A percentile compares a stretch with the other conserved stretches of the same genome.
phyloP scores from a whole-genome alignment of 495 filamentous ascomycete species.

The Neurospora hispaniola region DNA sequence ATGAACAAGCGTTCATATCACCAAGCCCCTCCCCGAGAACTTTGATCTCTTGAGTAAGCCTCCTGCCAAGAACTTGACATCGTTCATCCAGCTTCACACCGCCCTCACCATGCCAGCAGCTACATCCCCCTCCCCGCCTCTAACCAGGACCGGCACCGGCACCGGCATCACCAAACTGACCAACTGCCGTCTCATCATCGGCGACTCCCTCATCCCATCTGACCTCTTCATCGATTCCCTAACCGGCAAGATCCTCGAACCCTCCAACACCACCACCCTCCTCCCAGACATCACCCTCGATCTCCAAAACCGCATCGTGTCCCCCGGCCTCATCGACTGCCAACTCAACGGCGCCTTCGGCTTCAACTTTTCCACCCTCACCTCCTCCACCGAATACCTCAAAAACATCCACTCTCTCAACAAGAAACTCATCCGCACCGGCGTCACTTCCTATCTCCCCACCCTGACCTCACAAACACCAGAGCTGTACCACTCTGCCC shows the following conservation, averaged over 20 bases:
- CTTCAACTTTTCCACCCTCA: slow-evolving; percentile 70
- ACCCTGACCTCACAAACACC: slow-evolving; percentile 58
- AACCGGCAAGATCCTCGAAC: slow-evolving; percentile 65
- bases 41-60: neutral
- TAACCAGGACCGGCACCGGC: neutral
- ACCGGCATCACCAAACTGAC: slow-evolving; percentile 69
- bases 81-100: neutral
- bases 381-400: slow-evolving; percentile 55
- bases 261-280: slow-evolving; percentile 59
- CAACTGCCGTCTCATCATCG: slow-evolving; percentile 63
- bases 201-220: slow-evolving; percentile 50
- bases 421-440: slow-evolving; percentile 55
- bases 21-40: neutral
- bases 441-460: slow-evolving; percentile 76
- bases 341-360: slow-evolving; percentile 81
- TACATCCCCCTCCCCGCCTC: neutral
- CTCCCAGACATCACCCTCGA: slow-evolving; percentile 53
- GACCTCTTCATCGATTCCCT: slow-evolving; percentile 71
- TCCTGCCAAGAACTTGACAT: neutral
- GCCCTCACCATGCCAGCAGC: neutral
- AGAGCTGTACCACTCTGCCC: slow-evolving; percentile 63
- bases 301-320: slow-evolving; percentile 65
- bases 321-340: slow-evolving; percentile 74
- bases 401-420: slow-evolving; percentile 58
- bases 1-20: neutral